Evolutionary conservation across 495 filamentous ascomycete genomes (phyloP).

Genomic region (Staphylotrichum longicolle): DNA sequence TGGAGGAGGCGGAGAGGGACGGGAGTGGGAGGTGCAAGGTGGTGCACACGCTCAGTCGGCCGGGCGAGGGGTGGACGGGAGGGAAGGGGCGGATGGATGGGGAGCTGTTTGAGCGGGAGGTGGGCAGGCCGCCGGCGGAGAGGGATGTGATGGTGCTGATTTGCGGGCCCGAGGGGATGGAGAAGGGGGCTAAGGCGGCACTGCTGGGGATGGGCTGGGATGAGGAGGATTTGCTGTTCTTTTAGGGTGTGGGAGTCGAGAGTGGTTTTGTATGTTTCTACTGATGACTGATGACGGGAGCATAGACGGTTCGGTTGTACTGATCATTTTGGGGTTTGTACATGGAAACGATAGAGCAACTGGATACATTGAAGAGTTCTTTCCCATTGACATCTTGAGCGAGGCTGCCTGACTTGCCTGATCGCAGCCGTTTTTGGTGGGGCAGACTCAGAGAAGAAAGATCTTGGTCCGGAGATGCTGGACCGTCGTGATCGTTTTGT

Average conservation of each 20-base stretch:
- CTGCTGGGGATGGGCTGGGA: conserved; percentile 71
- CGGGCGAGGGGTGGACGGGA: conserved; percentile 65
- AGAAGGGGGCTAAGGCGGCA: conserved; percentile 62
- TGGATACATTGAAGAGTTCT: too few species aligned
- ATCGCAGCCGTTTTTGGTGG: too few species aligned
- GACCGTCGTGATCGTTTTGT: not conserved
- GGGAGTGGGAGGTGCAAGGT: conserved; percentile 60
- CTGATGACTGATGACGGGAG: not conserved
- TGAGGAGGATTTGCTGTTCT: conserved; percentile 81
- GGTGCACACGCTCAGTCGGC: conserved; percentile 69
- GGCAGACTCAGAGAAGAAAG: not conserved
- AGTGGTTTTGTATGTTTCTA: not conserved
- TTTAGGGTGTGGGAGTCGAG: conserved; percentile 32
- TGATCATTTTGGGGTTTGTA: too few species aligned
- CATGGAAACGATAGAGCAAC: too few species aligned
- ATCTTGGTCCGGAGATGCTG: conserved; percentile 6
- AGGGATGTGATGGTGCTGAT: conserved; percentile 67
- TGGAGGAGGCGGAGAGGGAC: conserved; percentile 58
- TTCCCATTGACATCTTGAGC: too few species aligned
- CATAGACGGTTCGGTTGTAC: too few species aligned
- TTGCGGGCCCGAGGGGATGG: conserved; percentile 79
- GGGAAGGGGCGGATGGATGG: conserved; percentile 65
- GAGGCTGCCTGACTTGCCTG: too few species aligned
- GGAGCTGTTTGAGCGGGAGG: conserved; percentile 61
- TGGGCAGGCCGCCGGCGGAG: conserved; percentile 41